Evolutionary conservation across 2,329 filamentous ascomycete species (phyloP).

Genomic region (Stenocarpella maydis): DNA sequence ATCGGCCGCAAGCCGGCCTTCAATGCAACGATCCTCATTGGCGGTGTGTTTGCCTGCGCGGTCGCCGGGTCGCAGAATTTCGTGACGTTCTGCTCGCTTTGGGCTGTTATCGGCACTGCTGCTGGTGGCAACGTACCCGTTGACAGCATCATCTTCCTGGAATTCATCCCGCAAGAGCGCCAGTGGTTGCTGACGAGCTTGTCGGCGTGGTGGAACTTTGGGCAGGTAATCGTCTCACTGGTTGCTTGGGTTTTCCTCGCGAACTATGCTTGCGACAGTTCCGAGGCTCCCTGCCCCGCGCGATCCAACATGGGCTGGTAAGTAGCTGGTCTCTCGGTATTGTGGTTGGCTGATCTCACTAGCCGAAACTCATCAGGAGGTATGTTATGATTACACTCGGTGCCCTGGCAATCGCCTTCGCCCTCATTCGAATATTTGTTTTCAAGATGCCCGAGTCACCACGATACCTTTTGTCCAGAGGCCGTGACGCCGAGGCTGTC

Average conservation of each 20-base stretch:
- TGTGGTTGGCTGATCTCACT: neutral
- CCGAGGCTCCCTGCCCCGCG: conserved; percentile 48
- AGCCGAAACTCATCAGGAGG: conserved; percentile 39
- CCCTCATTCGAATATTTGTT: conserved; percentile 54
- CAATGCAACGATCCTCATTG: conserved; percentile 53
- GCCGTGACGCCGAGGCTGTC: conserved; percentile 56
- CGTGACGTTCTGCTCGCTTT: conserved; percentile 62
- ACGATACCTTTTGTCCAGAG: conserved; percentile 54
- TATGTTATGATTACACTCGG: conserved; percentile 56
- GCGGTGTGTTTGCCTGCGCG: conserved; percentile 63
- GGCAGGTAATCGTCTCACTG: conserved; percentile 56
- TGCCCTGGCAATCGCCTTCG: conserved; percentile 52
- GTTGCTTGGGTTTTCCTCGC: conserved; percentile 54
- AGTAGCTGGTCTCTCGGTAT: neutral
- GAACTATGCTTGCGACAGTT: conserved; percentile 50
- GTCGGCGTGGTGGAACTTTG: conserved; percentile 60
- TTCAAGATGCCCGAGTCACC: conserved; percentile 58
- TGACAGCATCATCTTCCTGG: conserved; percentile 60
- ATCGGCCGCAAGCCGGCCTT: conserved; percentile 54
- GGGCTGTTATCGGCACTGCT: conserved; percentile 55
- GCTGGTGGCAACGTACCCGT: conserved; percentile 60
- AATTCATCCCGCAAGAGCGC: conserved; percentile 56
- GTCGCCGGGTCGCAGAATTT: conserved; percentile 67
- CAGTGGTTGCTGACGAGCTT: conserved; percentile 58
- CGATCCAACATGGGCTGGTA: conserved; percentile 58